These are phyloP conservation scores for Talaromyces thailandensis DNA, from an alignment of 495 filamentous ascomycete species.

Conservation along the genomic window DNA sequence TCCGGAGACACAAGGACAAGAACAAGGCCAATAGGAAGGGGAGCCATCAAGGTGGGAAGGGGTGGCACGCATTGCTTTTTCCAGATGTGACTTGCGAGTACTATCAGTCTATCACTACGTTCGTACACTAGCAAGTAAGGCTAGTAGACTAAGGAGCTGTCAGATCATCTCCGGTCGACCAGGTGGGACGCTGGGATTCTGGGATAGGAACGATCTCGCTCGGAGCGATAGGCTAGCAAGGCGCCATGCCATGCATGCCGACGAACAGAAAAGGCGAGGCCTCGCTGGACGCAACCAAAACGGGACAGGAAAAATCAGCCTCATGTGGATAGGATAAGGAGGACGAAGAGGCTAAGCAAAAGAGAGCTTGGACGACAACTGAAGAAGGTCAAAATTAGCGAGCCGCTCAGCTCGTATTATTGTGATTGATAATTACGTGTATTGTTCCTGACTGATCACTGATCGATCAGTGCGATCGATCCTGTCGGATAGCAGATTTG, in stretches of 20 bases:
- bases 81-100: no score
- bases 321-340: neutral
- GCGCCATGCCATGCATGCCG: neutral
- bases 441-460: neutral
- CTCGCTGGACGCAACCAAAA: neutral
- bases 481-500: neutral
- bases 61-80: neutral
- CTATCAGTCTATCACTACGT: no score
- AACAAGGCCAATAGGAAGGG: neutral
- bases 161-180: neutral
- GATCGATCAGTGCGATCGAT: neutral
- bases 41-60: slow-evolving; percentile 1
- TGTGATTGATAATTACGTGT: neutral
- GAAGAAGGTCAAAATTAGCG: slow-evolving; percentile 4
- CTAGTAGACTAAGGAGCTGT: neutral
- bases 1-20: neutral
- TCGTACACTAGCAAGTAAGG: no score
- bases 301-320: slow-evolving; percentile 1
- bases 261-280: neutral
- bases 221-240: neutral
- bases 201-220: neutral
- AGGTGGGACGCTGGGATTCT: neutral
- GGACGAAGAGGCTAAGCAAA: neutral
- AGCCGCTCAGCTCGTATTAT: neutral
- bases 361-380: neutral